Evolutionary conservation across 352 stramenopile genomes (phyloP).

Genomic region (Thraustochytrium striatum): DNA sequence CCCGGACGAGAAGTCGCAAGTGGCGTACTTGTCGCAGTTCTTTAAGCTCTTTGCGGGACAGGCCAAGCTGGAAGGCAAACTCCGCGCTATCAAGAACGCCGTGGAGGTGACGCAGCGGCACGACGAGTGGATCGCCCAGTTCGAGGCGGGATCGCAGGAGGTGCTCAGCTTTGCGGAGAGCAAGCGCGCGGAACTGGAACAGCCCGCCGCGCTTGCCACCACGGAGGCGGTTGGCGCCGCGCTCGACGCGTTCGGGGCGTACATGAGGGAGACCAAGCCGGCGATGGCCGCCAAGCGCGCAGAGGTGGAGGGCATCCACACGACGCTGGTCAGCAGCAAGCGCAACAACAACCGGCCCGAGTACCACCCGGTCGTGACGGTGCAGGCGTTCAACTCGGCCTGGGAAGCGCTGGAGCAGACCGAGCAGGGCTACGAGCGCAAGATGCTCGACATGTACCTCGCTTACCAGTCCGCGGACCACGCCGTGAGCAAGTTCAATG

Average conservation of each 20-base stretch:
- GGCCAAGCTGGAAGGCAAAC: constrained; percentile 77
- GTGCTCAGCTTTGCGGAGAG: constrained; percentile 70
- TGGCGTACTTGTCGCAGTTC: constrained; percentile 80
- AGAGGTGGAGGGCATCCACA: constrained; percentile 45
- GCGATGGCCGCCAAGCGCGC: constrained; percentile 44
- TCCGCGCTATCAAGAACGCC: constrained; percentile 80
- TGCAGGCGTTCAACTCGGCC: constrained; percentile 24
- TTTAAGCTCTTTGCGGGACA: constrained; percentile 81
- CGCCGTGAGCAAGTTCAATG: constrained; percentile 68
- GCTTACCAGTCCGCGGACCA: constrained; percentile 46
- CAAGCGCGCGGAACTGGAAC: constrained; percentile 65
- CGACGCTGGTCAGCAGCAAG: constrained; percentile 50
- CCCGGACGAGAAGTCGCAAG: constrained; percentile 83
- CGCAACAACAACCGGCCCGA: constrained; percentile 55
- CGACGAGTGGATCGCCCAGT: constrained; percentile 71
- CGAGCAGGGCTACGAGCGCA: constrained; percentile 51
- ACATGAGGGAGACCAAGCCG: constrained; percentile 52
- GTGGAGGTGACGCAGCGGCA: constrained; percentile 80
- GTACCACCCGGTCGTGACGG: constrained; percentile 42
- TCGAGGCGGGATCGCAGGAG: constrained; percentile 66
- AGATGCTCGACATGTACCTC: constrained; percentile 50
- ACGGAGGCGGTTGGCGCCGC: constrained; percentile 51
- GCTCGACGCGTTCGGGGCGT: constrained; percentile 51
- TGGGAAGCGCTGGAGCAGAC: constrained; percentile 49
- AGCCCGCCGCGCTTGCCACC: constrained; percentile 55